These are phyloP conservation scores for Gaeumannomyces tritici DNA, from an alignment of 2,329 filamentous ascomycete genomes.

Conservation along the genomic window DNA sequence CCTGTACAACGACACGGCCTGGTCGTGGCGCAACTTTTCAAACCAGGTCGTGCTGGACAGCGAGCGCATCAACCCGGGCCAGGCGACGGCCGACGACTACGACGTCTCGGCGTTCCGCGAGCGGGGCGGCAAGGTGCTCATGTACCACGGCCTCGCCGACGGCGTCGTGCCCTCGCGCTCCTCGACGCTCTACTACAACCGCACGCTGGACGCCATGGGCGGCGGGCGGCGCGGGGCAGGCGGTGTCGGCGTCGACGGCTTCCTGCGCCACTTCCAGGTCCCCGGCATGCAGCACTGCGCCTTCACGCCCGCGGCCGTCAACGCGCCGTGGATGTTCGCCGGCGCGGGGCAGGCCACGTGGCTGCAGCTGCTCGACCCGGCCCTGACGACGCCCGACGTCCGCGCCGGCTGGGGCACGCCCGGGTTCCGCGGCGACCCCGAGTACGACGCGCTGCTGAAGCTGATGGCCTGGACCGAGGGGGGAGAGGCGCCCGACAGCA, in stretches of 20 bases:
- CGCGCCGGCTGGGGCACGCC: constrained; percentile 19
- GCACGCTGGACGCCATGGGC: constrained; percentile 24
- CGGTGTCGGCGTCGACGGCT: constrained; percentile 18
- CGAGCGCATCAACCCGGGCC: constrained; percentile 16
- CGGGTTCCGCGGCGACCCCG: constrained; percentile 20
- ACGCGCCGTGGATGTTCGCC: constrained; percentile 24
- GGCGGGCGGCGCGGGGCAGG: constrained; percentile 8
- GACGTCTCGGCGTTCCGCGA: constrained; percentile 16
- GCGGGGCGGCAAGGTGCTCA: constrained; percentile 28
- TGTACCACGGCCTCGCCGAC: constrained; percentile 31
- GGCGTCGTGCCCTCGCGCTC: constrained; percentile 21
- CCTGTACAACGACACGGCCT: constrained; percentile 16
- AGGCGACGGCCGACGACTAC: constrained; percentile 18
- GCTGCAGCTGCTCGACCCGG: constrained; percentile 3
- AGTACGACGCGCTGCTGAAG: constrained; percentile 24
- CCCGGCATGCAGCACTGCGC: constrained; percentile 42
- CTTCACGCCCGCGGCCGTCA: constrained; percentile 13
- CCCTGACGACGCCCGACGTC: constrained; percentile 8
- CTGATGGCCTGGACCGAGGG: constrained; percentile 28
- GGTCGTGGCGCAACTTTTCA: constrained; percentile 19
- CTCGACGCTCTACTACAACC: constrained; percentile 22
- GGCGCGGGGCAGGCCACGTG: constrained; percentile 16
- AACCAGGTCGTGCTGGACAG: constrained; percentile 15
- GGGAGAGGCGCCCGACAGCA: constrained; percentile 10
- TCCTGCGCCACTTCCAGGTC: constrained; percentile 40